A percentile compares a stretch with the other conserved stretches of the same genome.
Evolutionary conservation across 2,329 filamentous ascomycete genomes (phyloP).

Genomic region (Acephala macrosclerotiorum): DNA sequence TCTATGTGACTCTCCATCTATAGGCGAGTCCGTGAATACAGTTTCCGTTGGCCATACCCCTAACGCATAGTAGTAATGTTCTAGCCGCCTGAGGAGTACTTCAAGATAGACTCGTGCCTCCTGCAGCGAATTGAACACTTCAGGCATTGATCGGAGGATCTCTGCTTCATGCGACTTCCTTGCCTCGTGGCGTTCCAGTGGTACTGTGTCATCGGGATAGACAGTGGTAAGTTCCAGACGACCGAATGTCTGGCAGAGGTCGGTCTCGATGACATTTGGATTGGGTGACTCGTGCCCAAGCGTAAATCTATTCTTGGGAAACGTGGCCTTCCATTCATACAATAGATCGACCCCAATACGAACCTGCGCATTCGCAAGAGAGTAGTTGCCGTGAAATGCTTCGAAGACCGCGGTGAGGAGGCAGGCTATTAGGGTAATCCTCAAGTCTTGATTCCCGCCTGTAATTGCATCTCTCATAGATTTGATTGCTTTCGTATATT

Average conservation of each 20-base stretch:
- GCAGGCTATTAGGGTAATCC: slow-evolving; percentile 26
- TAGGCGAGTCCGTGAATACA: too few relatives aligned
- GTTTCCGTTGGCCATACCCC: not conserved
- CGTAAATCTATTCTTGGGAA: not conserved
- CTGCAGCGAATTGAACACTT: slow-evolving; percentile 16
- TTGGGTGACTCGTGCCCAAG: slow-evolving; percentile 16
- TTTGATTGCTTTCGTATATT: slow-evolving; percentile 25
- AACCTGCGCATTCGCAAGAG: slow-evolving; percentile 25
- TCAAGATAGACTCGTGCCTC: slow-evolving; percentile 26
- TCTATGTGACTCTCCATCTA: too few relatives aligned
- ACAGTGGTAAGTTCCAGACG: slow-evolving; percentile 64
- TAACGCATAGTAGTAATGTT: slow-evolving; percentile 10
- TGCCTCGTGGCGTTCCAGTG: not conserved
- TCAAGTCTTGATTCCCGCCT: slow-evolving; percentile 23
- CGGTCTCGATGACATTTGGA: slow-evolving; percentile 52
- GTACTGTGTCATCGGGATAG: slow-evolving; percentile 48
- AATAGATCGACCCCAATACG: slow-evolving; percentile 21
- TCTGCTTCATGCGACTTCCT: not conserved
- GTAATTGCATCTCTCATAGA: slow-evolving; percentile 17
- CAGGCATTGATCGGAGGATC: slow-evolving; percentile 15
- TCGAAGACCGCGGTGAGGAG: slow-evolving; percentile 26
- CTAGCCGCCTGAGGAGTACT: slow-evolving; percentile 23
- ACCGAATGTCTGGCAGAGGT: slow-evolving; percentile 66
- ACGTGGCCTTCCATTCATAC: slow-evolving; percentile 39
- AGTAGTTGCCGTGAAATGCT: slow-evolving; percentile 23